Conservation (phyloP, 352 stramenopile genomes). For the Phytophthora melonis region DNA sequence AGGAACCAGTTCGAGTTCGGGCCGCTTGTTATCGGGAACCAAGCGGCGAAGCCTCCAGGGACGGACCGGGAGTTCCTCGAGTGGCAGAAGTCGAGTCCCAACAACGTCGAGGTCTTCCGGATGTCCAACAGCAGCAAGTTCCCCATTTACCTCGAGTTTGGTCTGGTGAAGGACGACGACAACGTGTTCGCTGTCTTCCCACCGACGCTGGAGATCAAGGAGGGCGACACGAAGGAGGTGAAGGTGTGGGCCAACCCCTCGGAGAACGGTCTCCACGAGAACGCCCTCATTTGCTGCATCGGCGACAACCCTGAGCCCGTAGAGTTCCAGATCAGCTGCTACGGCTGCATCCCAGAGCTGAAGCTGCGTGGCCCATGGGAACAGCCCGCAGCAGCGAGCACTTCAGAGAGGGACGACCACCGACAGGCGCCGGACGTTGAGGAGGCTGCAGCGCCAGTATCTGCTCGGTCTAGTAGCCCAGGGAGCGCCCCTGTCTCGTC, state of each 20-base stretch:
- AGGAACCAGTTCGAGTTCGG: conserved; percentile 94
- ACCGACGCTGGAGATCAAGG: conserved; percentile 68
- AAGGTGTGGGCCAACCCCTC: conserved; percentile 92
- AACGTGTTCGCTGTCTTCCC: conserved; percentile 83
- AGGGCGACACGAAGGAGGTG: conserved; percentile 93
- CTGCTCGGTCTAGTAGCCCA: conserved; percentile 28
- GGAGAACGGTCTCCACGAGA: conserved; percentile 66
- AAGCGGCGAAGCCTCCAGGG: conserved; percentile 35
- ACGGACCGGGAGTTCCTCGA: conserved; percentile 62
- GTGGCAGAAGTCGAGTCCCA: conserved; percentile 58
- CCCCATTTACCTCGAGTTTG: conserved; percentile 72
- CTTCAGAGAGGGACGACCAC: conserved; percentile 50
- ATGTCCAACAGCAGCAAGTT: conserved; percentile 92
- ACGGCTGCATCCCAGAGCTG: conserved; percentile 84
- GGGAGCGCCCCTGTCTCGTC: conserved; percentile 26
- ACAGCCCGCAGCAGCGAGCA: conserved; percentile 61
- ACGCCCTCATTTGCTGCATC: conserved; percentile 90
- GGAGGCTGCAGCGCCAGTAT: conserved; percentile 17
- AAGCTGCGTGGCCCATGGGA: conserved; percentile 89
- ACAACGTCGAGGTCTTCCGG: conserved; percentile 91
- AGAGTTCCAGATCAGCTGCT: conserved; percentile 89
- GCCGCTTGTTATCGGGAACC: conserved; percentile 77
- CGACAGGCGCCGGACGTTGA: conserved; percentile 5
- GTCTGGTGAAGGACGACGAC: conserved; percentile 39
- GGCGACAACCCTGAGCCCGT: conserved; percentile 92